Evolutionary conservation across 257 asterid species (phyloP), one percentile per base, ranked within the genome.

Genomic region (Thymus quinquecostatus): DNA sequence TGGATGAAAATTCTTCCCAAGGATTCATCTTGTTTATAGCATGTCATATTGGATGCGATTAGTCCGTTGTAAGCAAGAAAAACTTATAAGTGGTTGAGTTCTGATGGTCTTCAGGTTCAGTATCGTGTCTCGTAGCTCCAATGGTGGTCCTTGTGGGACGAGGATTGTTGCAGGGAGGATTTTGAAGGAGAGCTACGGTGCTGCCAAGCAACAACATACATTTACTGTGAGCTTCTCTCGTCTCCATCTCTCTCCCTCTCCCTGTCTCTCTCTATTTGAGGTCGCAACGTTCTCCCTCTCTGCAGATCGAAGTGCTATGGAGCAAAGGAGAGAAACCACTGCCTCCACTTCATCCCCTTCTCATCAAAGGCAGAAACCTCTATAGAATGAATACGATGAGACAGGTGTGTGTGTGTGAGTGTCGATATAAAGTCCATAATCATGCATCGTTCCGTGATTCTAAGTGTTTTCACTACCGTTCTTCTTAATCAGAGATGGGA

Each of bases 201-300:
- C 96, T 55, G 95, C 95, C 70, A 93, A 89, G 86, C 98, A 93
- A 78, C 98, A 93, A 60, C 98, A 93, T 74, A 91, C 98, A 32
- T 93, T 93, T 69, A 89, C 96, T 64, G 97, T 91, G 67, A 83
- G 88, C 73, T 8, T 58, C 41, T 58, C 28, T 58, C 8, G 32
- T 11, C 8, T 58, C 3, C 10, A 1, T 29, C 14, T 55, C 14
- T 28, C 60, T 29, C 29, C 2, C 33, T 21, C 1, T 32, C 27
- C 8, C 1, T 8, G 1, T 58, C 6, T 6, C 47, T 29, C 47
- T 54, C 28, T 0, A 2, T 53, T 7, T 53, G 32, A 49, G 64
- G 29, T 14, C n/a, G n/a, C 8, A 34, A n/a, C 8, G 2, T 4
- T 71, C 10, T 57, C 10, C 8, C 28, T 27, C 44, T 53, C 63